Conservation (phyloP, 306 rosid species). For the Dalbergia cochinchinensis region DNA sequence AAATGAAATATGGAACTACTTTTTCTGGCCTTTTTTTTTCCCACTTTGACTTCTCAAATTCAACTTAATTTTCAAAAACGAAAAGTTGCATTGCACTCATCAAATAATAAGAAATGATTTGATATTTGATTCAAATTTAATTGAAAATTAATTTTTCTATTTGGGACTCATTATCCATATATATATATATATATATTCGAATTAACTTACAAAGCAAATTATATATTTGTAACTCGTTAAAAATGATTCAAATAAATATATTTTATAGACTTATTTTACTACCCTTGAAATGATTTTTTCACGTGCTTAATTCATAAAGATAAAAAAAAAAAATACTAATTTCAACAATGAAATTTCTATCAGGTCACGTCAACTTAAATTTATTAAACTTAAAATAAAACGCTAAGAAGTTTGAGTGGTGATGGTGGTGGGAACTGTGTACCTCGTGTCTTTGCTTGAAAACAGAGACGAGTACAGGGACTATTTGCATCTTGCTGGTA, state of each 20-base stretch:
- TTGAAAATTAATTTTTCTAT: conserved; percentile 3
- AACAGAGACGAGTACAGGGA: conserved; percentile 77
- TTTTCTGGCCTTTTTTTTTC: conserved; percentile 1
- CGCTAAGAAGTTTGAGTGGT: no score
- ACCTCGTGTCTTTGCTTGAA: conserved; percentile 70
- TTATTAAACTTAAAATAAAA: no score
- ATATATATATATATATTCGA: not conserved
- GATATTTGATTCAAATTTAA: not conserved
- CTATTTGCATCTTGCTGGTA: conserved; percentile 83
- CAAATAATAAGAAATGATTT: not conserved
- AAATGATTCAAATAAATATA: no score
- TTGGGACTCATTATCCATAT: not conserved
- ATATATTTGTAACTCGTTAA: not conserved
- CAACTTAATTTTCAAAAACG: conserved; percentile 2
- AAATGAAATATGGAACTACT: not conserved
- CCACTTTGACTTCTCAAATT: not conserved
- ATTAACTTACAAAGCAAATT: conserved; percentile 1
- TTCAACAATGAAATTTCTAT: not conserved
- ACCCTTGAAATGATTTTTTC: not conserved
- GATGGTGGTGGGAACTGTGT: not conserved
- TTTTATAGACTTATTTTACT: no score
- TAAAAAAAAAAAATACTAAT: not conserved
- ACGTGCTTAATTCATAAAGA: not conserved
- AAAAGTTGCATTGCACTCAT: not conserved
- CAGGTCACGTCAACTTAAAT: not conserved